Base-by-base conservation (phyloP, 1,284 basidiomycete genomes). In the Cystobasidiaceae sp. region DNA sequence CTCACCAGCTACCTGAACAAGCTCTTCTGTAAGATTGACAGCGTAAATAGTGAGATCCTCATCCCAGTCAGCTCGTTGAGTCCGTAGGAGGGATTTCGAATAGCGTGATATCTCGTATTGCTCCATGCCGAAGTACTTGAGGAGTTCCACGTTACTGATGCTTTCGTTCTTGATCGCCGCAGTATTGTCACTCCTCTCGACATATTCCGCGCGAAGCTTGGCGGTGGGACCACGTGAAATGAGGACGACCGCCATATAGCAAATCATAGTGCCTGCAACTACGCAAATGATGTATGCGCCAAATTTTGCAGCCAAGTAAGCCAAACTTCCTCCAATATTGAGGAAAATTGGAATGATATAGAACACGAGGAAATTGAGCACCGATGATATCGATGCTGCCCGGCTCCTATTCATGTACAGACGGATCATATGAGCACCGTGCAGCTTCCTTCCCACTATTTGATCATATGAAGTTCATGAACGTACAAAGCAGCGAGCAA, bases 61-160 rank as follows among this genome's bases (percentile, higher is more conserved):
- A 28, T 44, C 28, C 55, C 39, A 46, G 41, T 58, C 55, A 9
- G 54, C 88, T 78, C 23, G 77, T 75, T 73, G 92, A 89, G 72
- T 90, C 91, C 68, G 86, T 81, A n/a, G 80, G 78, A 69, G 91
- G 82, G 3, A 89, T 86, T 27, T 84, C 80, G 81, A 76, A 74
- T 91, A 91, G 28, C 90, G 83, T 49, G 82, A 80, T 21, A 83
- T 84, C 74, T 93, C 90, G 73, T 90, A 86, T 30, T 83, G 80
- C 75, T 93, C 90, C 32, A 88, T 87, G 30, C 84, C 83, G 75
- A 90, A 91, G 76, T 89, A 89, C 28, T 77, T 76, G 69, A 91
- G 86, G 9, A 87, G 85, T 77, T 90, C 89, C 72, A 90, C 86
- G 77, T 90, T 87, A 72, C 90, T 81, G 71, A 76, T 68, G 58